Conservation (phyloP, 148 eudicot genomes). For the Rhododendron ovatum region DNA sequence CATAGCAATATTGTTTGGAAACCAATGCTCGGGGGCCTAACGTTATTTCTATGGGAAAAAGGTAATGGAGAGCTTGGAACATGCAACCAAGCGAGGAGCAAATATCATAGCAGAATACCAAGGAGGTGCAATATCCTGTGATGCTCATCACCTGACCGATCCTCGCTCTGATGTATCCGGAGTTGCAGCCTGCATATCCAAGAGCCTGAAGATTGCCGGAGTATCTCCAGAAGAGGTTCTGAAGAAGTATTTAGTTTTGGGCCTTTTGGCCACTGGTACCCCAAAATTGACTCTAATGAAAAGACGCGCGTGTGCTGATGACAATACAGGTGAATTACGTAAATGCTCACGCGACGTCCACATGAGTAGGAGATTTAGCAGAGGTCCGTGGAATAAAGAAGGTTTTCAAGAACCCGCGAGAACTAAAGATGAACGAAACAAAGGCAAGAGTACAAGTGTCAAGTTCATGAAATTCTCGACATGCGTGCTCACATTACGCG, state of each 20-base stretch:
- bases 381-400: constrained; percentile 29
- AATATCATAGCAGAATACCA: constrained; percentile 27
- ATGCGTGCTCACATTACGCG: constrained; percentile 19
- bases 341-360: constrained; percentile 27
- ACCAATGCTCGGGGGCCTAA: background rate
- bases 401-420: constrained; percentile 23
- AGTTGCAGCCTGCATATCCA: constrained; percentile 25
- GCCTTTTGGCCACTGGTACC: background rate
- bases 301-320: background rate
- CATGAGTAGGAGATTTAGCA: constrained; percentile 24
- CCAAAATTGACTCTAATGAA: background rate
- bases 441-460: constrained; percentile 10
- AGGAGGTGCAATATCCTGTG: constrained; percentile 30
- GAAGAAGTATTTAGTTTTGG: background rate
- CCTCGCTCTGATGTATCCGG: constrained; percentile 32
- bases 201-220: constrained; percentile 16
- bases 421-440: constrained; percentile 34
- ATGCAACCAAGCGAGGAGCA: constrained; percentile 31
- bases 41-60: background rate
- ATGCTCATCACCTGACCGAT: constrained; percentile 32
- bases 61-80: constrained; percentile 38
- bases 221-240: constrained; percentile 35
- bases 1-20: too few species aligned
- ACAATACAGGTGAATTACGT: constrained; percentile 25
- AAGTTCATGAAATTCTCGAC: constrained; percentile 17